Base-by-base conservation (phyloP, 2,329 filamentous ascomycete genomes). In the Sarocladium kiliense region DNA sequence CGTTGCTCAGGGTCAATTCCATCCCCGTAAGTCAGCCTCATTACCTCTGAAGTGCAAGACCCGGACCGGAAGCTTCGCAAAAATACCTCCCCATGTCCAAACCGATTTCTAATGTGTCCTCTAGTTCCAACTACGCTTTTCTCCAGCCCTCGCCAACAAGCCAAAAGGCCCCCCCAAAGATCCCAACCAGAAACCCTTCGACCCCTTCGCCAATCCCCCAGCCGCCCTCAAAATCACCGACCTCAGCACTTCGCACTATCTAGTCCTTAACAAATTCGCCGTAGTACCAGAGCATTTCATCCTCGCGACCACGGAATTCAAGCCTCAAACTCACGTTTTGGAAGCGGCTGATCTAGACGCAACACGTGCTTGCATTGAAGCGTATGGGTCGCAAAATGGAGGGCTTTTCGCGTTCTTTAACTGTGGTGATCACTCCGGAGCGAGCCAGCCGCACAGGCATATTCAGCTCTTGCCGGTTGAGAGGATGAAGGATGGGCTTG, bases 71-170 rank as follows among this genome's bases (percentile, higher is more conserved):
- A n/a, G n/a, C n/a, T n/a, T n/a, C n/a, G n/a, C n/a, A n/a, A n/a
- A n/a, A n/a, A n/a, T n/a, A n/a, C n/a, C n/a, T n/a, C n/a, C n/a
- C n/a, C n/a, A n/a, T n/a, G n/a, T n/a, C n/a, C n/a, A n/a, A n/a
- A n/a, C n/a, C n/a, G n/a, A n/a, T n/a, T n/a, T n/a, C n/a, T n/a
- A n/a, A n/a, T n/a, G n/a, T n/a, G n/a, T n/a, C n/a, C n/a, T n/a
- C n/a, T n/a, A 89, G 86, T 88, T 89, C 65, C 87, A 91, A 70
- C 73, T 91, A 2, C 85, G 87, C 53, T 90, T 83, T 73, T 87
- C 86, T 9, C 86, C 86, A 0, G 71, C 85, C 0, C 76, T 91
- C 3, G 84, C 84, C 49, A 81, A 81, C 63, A 90, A 90, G 64
- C 86, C 87, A 3, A 82, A 77, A 62, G 72, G 62, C 2, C 65